phyloP scores from a whole-genome alignment of 345 rosid species.

The Syzygium aqueum region DNA sequence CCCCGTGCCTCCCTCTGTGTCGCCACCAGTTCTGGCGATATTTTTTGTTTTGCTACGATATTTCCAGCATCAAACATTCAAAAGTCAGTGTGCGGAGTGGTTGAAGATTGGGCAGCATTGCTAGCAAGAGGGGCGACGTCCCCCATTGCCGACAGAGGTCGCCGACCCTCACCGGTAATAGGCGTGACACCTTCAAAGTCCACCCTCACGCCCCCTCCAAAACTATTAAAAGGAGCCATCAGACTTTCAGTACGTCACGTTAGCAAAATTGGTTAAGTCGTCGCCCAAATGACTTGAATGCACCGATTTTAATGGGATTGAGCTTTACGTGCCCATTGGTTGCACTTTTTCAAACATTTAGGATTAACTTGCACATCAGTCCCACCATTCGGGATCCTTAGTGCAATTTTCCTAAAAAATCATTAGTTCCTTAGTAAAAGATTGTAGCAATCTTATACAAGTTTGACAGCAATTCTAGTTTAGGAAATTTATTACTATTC shows the following conservation, averaged over 20 bases:
- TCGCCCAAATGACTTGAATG: neutral
- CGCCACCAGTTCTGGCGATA: neutral
- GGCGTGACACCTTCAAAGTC: neutral
- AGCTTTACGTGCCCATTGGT: neutral
- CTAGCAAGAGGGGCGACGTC: neutral
- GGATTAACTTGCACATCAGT: neutral
- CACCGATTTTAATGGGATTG: neutral
- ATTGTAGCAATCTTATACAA: neutral
- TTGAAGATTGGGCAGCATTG: neutral
- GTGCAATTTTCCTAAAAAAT: neutral
- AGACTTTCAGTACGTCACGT: neutral
- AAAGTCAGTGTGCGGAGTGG: neutral
- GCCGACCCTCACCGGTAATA: neutral
- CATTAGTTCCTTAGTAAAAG: neutral
- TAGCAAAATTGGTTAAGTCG: neutral
- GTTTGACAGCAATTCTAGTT: neutral
- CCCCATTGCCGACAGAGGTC: neutral
- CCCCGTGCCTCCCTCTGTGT: no score
- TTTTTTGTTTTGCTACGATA: neutral
- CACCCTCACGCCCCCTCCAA: neutral
- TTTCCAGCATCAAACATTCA: neutral
- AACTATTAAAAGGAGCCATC: neutral
- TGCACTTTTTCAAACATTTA: neutral
- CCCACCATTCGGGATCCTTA: neutral
- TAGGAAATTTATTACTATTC: neutral